Conservation (phyloP, 495 filamentous ascomycete genomes). For the Neurospora sp. region DNA sequence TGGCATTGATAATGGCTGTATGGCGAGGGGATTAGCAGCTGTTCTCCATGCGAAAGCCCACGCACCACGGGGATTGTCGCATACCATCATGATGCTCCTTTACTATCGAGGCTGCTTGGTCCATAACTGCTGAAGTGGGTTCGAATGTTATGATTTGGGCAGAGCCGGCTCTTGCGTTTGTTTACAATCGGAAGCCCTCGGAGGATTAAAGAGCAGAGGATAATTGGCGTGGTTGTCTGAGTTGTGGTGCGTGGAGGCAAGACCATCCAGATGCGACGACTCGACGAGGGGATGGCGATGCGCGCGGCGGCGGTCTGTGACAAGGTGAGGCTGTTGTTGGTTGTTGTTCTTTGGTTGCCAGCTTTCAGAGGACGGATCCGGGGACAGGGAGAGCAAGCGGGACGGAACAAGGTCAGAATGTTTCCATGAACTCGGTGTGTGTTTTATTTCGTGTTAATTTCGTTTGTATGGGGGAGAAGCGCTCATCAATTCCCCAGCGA, state of each 20-base stretch:
- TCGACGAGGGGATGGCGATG: background rate
- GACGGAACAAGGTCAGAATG: background rate
- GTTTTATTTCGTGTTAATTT: background rate
- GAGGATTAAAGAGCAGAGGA: background rate
- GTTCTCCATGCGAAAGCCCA: background rate
- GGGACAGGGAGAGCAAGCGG: background rate
- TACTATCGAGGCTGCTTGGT: conserved; percentile 24
- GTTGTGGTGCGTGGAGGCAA: background rate
- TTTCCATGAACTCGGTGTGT: background rate
- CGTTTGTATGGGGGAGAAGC: background rate
- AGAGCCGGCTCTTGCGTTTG: conserved; percentile 7
- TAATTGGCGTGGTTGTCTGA: background rate
- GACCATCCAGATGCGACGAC: background rate
- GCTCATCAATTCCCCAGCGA: background rate
- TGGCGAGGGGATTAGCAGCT: background rate
- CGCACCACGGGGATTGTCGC: background rate
- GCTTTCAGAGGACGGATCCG: background rate
- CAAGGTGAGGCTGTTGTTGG: background rate
- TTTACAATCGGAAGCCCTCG: background rate
- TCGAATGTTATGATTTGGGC: background rate
- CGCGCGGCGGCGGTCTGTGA: background rate
- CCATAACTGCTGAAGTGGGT: conserved; percentile 12
- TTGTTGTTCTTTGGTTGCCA: background rate
- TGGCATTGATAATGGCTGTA: conserved; percentile 37
- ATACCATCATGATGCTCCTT: conserved; percentile 27